Conservation (phyloP, 2,329 filamentous ascomycete genomes). For the Neofusicoccum cordaticola region DNA sequence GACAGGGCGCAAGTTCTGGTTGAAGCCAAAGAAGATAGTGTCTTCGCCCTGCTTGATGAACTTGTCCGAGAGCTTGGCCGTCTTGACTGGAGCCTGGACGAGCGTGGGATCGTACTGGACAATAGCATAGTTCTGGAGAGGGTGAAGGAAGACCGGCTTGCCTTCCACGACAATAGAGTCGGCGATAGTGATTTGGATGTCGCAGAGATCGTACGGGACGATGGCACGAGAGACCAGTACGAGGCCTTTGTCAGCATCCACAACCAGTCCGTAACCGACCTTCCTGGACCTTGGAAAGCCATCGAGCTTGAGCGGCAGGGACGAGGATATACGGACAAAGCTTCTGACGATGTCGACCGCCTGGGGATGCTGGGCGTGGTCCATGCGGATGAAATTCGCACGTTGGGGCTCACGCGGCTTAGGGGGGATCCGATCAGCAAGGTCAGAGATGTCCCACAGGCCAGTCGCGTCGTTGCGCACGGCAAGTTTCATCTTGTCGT, state of each 20-base stretch:
- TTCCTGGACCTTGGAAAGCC: constrained; percentile 95
- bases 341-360: constrained; percentile 93
- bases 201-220: constrained; percentile 93
- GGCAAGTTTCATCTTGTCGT: constrained; percentile 88
- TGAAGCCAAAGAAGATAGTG: constrained; percentile 97
- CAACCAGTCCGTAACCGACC: constrained; percentile 94
- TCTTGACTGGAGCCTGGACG: constrained; percentile 90
- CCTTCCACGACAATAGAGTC: constrained; percentile 93
- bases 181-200: constrained; percentile 93
- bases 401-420: constrained; percentile 68
- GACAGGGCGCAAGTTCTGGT: constrained; percentile 89
- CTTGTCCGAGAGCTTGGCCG: constrained; percentile 75
- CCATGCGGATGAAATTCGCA: constrained; percentile 88
- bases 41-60: constrained; percentile 89
- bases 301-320: constrained; percentile 93
- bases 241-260: constrained; percentile 92
- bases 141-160: constrained; percentile 93
- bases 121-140: constrained; percentile 93
- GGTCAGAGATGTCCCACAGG: constrained; percentile 89
- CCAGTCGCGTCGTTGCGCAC: constrained; percentile 86
- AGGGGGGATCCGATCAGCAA: constrained; percentile 77
- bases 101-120: constrained; percentile 91
- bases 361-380: constrained; percentile 81
- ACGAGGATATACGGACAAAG: constrained; percentile 89
- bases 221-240: constrained; percentile 93